A percentile compares a stretch with the other conserved stretches of the same genome.
These are phyloP conservation scores for Baudoinia panamericana DNA, from an alignment of 495 filamentous ascomycete species.

Conservation along the genomic window DNA sequence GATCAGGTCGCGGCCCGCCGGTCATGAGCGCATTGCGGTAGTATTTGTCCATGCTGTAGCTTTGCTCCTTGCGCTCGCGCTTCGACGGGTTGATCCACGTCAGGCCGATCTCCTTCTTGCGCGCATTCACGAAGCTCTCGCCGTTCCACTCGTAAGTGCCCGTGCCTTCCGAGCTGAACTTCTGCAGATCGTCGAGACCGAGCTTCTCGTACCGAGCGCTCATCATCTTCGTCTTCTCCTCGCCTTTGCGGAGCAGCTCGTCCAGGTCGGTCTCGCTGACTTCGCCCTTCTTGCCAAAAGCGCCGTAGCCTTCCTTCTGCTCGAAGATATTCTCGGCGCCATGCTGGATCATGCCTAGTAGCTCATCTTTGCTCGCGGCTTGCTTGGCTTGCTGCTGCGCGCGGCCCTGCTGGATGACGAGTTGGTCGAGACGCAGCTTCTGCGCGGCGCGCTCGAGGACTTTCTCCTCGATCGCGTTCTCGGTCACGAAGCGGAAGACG, in stretches of 20 bases:
- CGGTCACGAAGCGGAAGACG: slow-evolving; percentile 92
- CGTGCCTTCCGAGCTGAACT: slow-evolving; percentile 89
- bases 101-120: slow-evolving; percentile 90
- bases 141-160: slow-evolving; percentile 88
- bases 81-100: slow-evolving; percentile 99
- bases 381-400: slow-evolving; percentile 82
- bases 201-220: slow-evolving; percentile 92
- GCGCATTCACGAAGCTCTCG: slow-evolving; percentile 74
- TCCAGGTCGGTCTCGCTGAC: slow-evolving; percentile 84
- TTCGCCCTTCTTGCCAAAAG: slow-evolving; percentile 43
- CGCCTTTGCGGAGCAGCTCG: slow-evolving; percentile 69
- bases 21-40: slow-evolving; percentile 85
- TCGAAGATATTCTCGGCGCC: slow-evolving; percentile 90
- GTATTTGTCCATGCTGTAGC: slow-evolving; percentile 97
- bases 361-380: slow-evolving; percentile 83
- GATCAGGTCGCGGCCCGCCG: slow-evolving; percentile 69
- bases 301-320: slow-evolving; percentile 45
- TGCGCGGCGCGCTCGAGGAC: slow-evolving; percentile 95
- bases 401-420: slow-evolving; percentile 98
- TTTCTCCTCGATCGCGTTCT: slow-evolving; percentile 97
- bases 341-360: slow-evolving; percentile 96
- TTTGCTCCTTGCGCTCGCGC: slow-evolving; percentile 94
- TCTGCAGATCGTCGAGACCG: slow-evolving; percentile 96
- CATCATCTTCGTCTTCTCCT: slow-evolving; percentile 75
- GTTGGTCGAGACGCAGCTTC: slow-evolving; percentile 89